phyloP scores from a whole-genome alignment of 2,329 filamentous ascomycete genomes.

The Scopulariopsis brevicaulis region DNA sequence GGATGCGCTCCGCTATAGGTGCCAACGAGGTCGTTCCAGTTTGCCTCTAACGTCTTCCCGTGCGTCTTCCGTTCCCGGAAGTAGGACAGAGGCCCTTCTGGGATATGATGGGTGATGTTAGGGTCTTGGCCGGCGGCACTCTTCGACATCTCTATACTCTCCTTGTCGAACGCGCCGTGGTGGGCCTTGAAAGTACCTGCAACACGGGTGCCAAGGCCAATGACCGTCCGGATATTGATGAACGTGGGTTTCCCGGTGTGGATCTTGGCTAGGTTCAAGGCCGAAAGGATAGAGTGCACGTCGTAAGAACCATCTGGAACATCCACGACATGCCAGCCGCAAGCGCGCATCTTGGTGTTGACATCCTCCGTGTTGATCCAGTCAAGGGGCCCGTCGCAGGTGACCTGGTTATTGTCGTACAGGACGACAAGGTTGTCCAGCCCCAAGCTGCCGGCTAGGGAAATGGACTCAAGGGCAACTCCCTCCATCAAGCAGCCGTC shows the following conservation, averaged over 20 bases:
- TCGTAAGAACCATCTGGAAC: conserved; percentile 86
- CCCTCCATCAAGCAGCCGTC: conserved; percentile 99
- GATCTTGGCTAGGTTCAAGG: conserved; percentile 72
- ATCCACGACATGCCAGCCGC: conserved; percentile 85
- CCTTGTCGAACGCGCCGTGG: conserved; percentile 88
- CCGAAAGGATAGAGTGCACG: conserved; percentile 76
- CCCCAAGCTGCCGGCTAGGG: conserved; percentile 89
- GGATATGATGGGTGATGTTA: conserved; percentile 81
- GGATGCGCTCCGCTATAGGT: conserved; percentile 75
- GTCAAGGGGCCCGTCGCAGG: conserved; percentile 88
- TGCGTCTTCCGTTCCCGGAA: conserved; percentile 77
- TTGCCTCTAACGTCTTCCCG: conserved; percentile 79
- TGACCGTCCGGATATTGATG: conserved; percentile 95
- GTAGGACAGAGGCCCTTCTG: conserved; percentile 85
- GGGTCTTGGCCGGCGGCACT: conserved; percentile 92
- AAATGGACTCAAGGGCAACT: conserved; percentile 85
- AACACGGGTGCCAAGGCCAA: conserved; percentile 87
- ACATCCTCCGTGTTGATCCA: conserved; percentile 96
- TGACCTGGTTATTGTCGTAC: conserved; percentile 99
- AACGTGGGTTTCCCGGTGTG: conserved; percentile 94
- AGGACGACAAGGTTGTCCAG: conserved; percentile 94
- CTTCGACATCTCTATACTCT: conserved; percentile 92
- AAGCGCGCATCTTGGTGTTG: conserved; percentile 84
- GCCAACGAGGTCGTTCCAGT: conserved; percentile 89
- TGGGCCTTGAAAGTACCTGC: conserved; percentile 93